Percentiles rank a stretch among this genome's conserved stretches.
These are phyloP conservation scores for Fistulinella cinereoalba DNA, from an alignment of 1,284 basidiomycete species.

Conservation along the genomic window DNA sequence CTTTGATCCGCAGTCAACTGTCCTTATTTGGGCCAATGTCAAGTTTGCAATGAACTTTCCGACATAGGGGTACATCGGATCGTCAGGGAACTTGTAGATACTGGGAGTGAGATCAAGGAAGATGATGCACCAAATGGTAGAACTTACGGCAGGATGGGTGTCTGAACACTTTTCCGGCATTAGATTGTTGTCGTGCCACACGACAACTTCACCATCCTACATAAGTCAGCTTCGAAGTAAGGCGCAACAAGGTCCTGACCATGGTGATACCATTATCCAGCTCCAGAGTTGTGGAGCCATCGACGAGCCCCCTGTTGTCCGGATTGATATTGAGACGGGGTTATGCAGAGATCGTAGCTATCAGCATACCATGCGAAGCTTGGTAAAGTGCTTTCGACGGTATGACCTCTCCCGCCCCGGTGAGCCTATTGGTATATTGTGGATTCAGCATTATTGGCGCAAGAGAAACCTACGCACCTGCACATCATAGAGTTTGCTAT, in stretches of 20 bases:
- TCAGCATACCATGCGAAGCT: conserved; percentile 66
- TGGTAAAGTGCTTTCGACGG: conserved; percentile 65
- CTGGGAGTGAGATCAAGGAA: too few relatives aligned
- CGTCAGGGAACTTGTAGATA: conserved; percentile 49
- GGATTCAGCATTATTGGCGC: neutral
- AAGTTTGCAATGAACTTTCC: conserved; percentile 75
- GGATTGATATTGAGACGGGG: conserved; percentile 7
- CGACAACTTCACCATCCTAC: conserved; percentile 69
- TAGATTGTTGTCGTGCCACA: conserved; percentile 78
- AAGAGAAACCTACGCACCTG: conserved; percentile 36
- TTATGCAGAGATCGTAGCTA: conserved; percentile 1
- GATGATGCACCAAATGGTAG: neutral
- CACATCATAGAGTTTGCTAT: conserved; percentile 39
- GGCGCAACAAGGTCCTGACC: conserved; percentile 33
- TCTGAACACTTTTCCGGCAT: conserved; percentile 61
- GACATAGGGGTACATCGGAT: conserved; percentile 67
- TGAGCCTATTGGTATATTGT: conserved; percentile 53
- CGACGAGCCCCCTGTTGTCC: conserved; percentile 57
- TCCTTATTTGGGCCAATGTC: conserved; percentile 73
- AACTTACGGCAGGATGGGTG: conserved; percentile 56
- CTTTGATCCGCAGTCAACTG: conserved; percentile 74
- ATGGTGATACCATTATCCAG: conserved; percentile 75
- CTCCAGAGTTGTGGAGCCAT: conserved; percentile 74
- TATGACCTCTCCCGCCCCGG: conserved; percentile 72
- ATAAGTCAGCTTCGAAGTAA: conserved; percentile 6